Conservation (phyloP, 768 basidiomycete species). For the Boletales sp. region DNA sequence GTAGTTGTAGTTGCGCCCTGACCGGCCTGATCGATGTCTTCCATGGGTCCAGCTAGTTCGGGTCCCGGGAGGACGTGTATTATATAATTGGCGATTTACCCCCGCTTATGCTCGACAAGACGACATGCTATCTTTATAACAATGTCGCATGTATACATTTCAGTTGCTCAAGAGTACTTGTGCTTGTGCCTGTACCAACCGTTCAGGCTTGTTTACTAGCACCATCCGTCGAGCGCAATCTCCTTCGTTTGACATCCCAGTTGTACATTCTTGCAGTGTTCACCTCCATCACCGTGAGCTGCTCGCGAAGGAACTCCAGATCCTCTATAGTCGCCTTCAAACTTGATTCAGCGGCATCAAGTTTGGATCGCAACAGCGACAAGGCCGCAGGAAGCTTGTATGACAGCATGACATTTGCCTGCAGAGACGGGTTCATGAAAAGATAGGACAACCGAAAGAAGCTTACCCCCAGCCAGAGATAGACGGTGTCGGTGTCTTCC, state of each 20-base stretch:
- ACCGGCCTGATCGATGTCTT: too few species aligned
- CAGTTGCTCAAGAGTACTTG: too few species aligned
- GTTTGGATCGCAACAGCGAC: slow-evolving; percentile 69
- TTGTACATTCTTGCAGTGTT: slow-evolving; percentile 96
- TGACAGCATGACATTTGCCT: slow-evolving; percentile 98
- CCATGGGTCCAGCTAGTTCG: too few species aligned
- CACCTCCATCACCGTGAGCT: slow-evolving; percentile 93
- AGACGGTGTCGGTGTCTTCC: slow-evolving; percentile 84
- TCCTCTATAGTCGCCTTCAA: slow-evolving; percentile 77
- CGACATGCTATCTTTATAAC: too few species aligned
- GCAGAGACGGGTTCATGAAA: not conserved
- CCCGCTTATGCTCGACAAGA: too few species aligned
- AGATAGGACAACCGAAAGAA: slow-evolving; percentile 3
- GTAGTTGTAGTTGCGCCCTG: too few species aligned
- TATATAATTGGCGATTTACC: too few species aligned
- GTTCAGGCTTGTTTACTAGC: slow-evolving; percentile 13
- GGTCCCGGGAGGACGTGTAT: too few species aligned
- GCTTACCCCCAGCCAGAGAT: slow-evolving; percentile 92
- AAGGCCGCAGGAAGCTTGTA: slow-evolving; percentile 83
- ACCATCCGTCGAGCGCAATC: slow-evolving; percentile 46
- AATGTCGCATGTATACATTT: too few species aligned
- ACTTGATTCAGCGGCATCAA: slow-evolving; percentile 62
- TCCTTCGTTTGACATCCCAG: slow-evolving; percentile 85
- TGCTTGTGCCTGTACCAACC: not conserved
- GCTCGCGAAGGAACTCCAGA: slow-evolving; percentile 89